Percentiles rank a stretch among this genome's conserved stretches.
Evolutionary conservation across 139 green algal genomes (phyloP).

Genomic region (Cymbomonas tetramitiformis): DNA sequence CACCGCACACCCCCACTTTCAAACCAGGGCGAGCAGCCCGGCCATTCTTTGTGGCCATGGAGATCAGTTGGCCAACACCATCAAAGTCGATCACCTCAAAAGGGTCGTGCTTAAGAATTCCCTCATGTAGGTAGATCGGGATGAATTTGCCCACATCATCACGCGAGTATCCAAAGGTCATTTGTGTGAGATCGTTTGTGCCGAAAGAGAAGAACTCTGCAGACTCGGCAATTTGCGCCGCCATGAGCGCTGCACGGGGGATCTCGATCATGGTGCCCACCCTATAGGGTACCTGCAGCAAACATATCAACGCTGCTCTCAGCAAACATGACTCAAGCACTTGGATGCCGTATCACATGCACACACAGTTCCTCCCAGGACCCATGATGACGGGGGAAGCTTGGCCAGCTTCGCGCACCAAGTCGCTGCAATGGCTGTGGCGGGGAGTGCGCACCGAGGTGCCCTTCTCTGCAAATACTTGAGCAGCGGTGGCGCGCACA

Average conservation of each 20-base stretch:
- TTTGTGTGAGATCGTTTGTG: slow-evolving; percentile 87
- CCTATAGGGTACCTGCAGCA: slow-evolving; percentile 33
- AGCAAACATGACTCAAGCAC: too few species aligned
- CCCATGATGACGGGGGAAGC: too few species aligned
- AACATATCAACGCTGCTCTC: too few species aligned
- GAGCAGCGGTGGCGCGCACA: slow-evolving; percentile 4
- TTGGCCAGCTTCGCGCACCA: too few species aligned
- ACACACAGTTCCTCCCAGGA: too few species aligned
- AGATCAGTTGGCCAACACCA: slow-evolving; percentile 73
- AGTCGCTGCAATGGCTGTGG: too few species aligned
- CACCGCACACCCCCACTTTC: slow-evolving; percentile 65
- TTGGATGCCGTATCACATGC: too few species aligned
- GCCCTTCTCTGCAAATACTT: slow-evolving; percentile 26
- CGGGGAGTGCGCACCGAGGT: too few species aligned
- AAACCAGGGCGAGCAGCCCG: slow-evolving; percentile 43
- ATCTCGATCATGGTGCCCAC: slow-evolving; percentile 89
- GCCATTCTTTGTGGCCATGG: slow-evolving; percentile 53
- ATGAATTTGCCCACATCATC: slow-evolving; percentile 84
- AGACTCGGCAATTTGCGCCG: slow-evolving; percentile 51
- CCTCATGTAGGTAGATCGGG: slow-evolving; percentile 44
- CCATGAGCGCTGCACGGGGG: slow-evolving; percentile 58
- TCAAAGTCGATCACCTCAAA: slow-evolving; percentile 62
- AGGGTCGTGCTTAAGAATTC: slow-evolving; percentile 56
- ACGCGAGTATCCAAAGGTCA: slow-evolving; percentile 67
- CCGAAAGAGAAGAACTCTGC: slow-evolving; percentile 86